Evolutionary conservation across 495 filamentous ascomycete species (phyloP), one percentile per base, ranked within the genome.

Genomic region (Hypoxylon trugodes): DNA sequence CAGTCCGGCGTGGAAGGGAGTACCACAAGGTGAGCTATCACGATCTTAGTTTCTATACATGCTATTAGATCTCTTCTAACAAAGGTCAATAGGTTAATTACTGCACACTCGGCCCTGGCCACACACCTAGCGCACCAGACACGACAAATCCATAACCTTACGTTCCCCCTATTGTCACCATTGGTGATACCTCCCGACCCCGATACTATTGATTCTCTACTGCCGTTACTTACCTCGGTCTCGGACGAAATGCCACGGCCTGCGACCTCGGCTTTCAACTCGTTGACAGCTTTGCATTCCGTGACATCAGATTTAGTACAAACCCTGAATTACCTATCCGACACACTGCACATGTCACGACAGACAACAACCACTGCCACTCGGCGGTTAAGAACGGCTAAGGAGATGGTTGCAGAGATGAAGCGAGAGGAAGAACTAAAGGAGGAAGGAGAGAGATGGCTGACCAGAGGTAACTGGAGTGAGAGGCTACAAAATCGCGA

Each of bases 281-380:
- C 73, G 15, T 74, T 90, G 37, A 74, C 80, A 26, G 80, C 81
- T 28, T 77, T 93, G 7, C 86, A 88, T 68, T 69, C 81, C n/a
- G 78, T 87, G 24, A 96, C 92, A 0, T 75, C 87, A 19, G 91
- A 95, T 36, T 83, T 97, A 12, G 86, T 91, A 25, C 82, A 87
- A 50, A 89, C 91, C 1, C 87, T 98, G 38, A 90, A 90, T 57
- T 86, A 90, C 64, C 82, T 98, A 5, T 89, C 89, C n/a, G 95
- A 98, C 72, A 92, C 90, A 0, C 81, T 98, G 16, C 93, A 98
- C 74, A 96, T 97, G 87, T 89, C 86, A n/a, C 85, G 91, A 2
- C 95, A 98, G 71, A 87, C 90, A 0, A 93, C 90, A 1, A 87
- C 86, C 1, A 87, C 87, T 0, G 95, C 95, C 8, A 86, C 88